Base-by-base conservation (phyloP, 2,329 filamentous ascomycete species). In the Arachnopeziza araneosa region DNA sequence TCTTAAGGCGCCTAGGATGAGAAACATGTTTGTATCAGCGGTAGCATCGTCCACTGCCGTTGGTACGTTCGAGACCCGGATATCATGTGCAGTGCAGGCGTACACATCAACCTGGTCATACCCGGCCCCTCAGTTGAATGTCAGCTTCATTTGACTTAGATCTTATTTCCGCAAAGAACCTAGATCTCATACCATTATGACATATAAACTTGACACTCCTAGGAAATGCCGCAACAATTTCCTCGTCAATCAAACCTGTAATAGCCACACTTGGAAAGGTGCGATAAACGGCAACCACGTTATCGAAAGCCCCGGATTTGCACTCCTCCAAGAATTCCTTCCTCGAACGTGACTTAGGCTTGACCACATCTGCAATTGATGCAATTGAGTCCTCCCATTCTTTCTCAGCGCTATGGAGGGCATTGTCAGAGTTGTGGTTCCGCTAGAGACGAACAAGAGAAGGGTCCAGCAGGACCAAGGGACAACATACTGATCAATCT, bases 41-140 rank as follows among this genome's bases (percentile, higher is more conserved):
- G 91, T 96, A 48, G 90, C 85, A 72, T 95, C 89, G 73, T 95
- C 87, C 51, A 92, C 89, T 26, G 89, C 88, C 0, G 83, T 86
- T n/a, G 90, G 91, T 1, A 89, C 87, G 74, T 96, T 95, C 64
- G 89, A 91, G 36, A 96, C 88, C 50, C 78, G 80, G 64, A 96
- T 81, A 24, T 78, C 78, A 57, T 84, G 84, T 1, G 78, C 77
- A 10, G 85, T 88, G 77, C 90, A 93, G 49, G 88, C 87, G 53
- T 82, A 73, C 9, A 93, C 79, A 72, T 93, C 87, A 64, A 96
- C 80, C 73, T 92, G 88, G 73, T 96, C 91, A 75, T 96, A 96
- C 48, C 92, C 92, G 59, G 91, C 90, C 63, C 90, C 87, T 89
- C 62, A 50, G 51, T 30, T 21, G 3, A 12, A 19, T 19, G 17